Conservation (phyloP, 495 filamentous ascomycete genomes). For the Penicillium macrosclerotiorum region DNA sequence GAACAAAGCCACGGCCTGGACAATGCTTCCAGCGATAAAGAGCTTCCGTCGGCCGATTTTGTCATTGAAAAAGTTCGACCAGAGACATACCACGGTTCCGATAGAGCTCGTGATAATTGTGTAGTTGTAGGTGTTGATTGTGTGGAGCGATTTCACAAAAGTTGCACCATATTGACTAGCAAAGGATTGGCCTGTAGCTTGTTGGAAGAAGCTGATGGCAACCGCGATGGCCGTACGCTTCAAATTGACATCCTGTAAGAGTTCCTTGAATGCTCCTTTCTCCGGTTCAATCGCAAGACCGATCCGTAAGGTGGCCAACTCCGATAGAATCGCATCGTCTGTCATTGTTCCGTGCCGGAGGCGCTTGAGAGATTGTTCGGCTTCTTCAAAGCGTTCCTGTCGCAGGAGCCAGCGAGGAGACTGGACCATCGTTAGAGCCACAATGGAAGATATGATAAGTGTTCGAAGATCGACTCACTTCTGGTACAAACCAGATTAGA, state of each 20-base stretch:
- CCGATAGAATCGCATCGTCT: no score
- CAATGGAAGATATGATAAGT: no score
- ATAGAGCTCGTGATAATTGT: neutral
- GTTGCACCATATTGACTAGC: neutral
- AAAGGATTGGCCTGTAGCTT: neutral
- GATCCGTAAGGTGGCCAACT: no score
- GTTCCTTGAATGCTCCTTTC: neutral
- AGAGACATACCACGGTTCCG: no score
- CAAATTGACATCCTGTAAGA: neutral
- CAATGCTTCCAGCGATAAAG: neutral
- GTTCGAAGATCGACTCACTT: no score
- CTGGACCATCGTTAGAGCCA: no score
- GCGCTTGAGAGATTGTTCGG: conserved; percentile 10
- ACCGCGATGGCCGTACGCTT: neutral
- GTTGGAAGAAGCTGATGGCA: neutral
- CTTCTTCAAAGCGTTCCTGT: conserved; percentile 21
- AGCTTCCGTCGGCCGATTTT: neutral
- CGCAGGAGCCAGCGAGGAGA: conserved; percentile 28
- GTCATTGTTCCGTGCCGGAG: no score
- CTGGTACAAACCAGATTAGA: conserved; percentile 29
- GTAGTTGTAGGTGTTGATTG: neutral
- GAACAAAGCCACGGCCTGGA: conserved; percentile 7
- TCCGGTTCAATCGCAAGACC: no score
- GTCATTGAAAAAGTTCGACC: no score
- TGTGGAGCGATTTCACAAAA: neutral